phyloP scores from a whole-genome alignment of 352 stramenopile species.

The Aphanomyces astaci region DNA sequence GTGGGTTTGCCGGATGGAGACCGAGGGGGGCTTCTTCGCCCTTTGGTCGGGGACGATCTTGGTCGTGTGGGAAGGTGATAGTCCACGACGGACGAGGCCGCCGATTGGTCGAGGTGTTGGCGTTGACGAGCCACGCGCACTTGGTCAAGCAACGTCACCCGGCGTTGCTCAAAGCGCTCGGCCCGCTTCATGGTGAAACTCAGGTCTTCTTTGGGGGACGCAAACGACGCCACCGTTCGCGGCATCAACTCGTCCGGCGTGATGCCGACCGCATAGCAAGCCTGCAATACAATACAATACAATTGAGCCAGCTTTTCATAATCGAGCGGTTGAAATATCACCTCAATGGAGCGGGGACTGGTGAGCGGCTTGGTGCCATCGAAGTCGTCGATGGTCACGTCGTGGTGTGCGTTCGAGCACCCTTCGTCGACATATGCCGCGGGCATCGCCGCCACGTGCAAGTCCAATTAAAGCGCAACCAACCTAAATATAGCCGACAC shows the following conservation, averaged over 20 bases:
- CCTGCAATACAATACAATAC: conserved; percentile 25
- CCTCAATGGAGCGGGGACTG: conserved; percentile 57
- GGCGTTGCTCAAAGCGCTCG: conserved; percentile 48
- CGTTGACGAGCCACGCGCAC: conserved; percentile 44
- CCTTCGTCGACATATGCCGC: neutral
- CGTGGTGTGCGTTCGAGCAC: neutral
- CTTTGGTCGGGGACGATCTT: neutral
- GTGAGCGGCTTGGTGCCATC: conserved; percentile 44
- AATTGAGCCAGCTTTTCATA: too few relatives aligned
- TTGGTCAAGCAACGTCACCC: conserved; percentile 41
- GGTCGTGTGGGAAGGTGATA: too few relatives aligned
- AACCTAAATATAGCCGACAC: neutral
- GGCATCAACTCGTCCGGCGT: conserved; percentile 56
- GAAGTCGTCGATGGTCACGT: conserved; percentile 61
- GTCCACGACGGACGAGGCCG: too few relatives aligned
- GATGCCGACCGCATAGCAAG: conserved; percentile 63
- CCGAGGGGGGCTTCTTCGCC: conserved; percentile 26
- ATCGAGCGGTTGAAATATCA: too few relatives aligned
- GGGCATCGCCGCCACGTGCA: neutral
- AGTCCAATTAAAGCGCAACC: neutral
- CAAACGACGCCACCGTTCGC: conserved; percentile 50
- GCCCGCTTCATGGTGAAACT: conserved; percentile 47
- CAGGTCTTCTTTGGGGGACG: conserved; percentile 26
- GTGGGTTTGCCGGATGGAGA: conserved; percentile 30
- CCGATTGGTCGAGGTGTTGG: too few relatives aligned